Evolutionary conservation across 257 asterid species (phyloP), one percentile per base, ranked within the genome.

Genomic region (Haberlea rhodopensis): DNA sequence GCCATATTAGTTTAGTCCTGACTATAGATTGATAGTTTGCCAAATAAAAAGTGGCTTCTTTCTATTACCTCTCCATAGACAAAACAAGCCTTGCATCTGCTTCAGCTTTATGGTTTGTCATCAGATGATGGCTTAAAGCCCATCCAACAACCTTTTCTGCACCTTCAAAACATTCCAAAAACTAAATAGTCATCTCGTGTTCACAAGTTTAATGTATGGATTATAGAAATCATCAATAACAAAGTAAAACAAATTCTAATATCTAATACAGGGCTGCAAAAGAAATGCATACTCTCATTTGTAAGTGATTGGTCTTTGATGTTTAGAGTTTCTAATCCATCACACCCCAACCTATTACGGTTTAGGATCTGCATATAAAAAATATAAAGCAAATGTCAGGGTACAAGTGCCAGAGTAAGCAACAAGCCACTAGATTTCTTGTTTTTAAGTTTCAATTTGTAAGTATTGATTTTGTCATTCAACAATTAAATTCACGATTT

Each of bases 91-190:
- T 74, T 13, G 79, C 32, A 62, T 81, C 90, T 31, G 72, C 52
- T 71, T 74, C 82, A 71, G 80, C 84, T 75, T 55, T 82, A 73
- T 84, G 72, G 61, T 75, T 78, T 37, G 72, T 76, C 89, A 81
- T 87, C 68, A 84, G 71, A 70, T 87, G 83, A 77, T 82, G 84
- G 63, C 88, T 84, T 78, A 90, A 67, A 68, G 95, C 92, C 95
- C 95, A 90, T 60, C 95, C 96, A 65, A 90, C 81, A 59, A 85
- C 84, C 83, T 87, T 90, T 71, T 87, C 90, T 29, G 91, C 92
- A 82, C 84, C 97, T 90, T 72, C 73, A 68, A 56, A 72, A 62
- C 25, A 67, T 70, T 31, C 55, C 67, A 76, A 57, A 77, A 69
- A 16, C 27, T 32, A 57, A 6, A 4, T 28, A 9, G 52, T 73